phyloP scores from a whole-genome alignment of 495 filamentous ascomycete species.

The Tetracladium marchalianum region DNA sequence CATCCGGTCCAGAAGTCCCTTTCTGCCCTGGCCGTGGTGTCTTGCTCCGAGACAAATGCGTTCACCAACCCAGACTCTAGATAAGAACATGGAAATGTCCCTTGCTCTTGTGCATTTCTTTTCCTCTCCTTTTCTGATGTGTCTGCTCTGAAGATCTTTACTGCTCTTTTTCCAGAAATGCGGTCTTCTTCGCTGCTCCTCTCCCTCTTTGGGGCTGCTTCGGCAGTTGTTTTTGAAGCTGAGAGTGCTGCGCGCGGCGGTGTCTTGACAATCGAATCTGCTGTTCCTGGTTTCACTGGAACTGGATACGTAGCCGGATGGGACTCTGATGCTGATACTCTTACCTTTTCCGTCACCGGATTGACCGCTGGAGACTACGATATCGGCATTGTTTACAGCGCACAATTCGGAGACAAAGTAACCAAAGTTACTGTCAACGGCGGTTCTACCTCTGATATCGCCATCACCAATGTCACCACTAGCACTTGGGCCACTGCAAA shows the following conservation, averaged over 20 bases:
- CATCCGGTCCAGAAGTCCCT: too few species aligned
- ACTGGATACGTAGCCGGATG: slow-evolving; percentile 1
- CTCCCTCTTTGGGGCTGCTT: neutral
- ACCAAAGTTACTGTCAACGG: slow-evolving; percentile 3
- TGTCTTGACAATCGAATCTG: neutral
- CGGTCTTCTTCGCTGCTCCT: neutral
- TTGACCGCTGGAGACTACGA: slow-evolving; percentile 2
- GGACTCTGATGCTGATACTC: neutral
- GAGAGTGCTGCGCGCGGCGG: neutral
- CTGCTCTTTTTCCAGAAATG: neutral
- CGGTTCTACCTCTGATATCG: neutral
- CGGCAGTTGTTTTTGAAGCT: slow-evolving; percentile 1
- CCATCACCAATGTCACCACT: slow-evolving; percentile 1
- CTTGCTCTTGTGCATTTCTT: too few species aligned
- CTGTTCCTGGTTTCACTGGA: slow-evolving; percentile 1
- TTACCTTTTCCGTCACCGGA: slow-evolving; percentile 1
- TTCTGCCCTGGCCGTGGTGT: too few species aligned
- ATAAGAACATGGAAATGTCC: too few species aligned
- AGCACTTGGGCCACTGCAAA: neutral
- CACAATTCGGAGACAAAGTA: slow-evolving; percentile 1
- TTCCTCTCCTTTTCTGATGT: too few species aligned
- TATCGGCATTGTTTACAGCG: slow-evolving; percentile 1
- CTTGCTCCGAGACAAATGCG: too few species aligned
- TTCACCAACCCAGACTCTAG: too few species aligned
- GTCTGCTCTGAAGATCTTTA: too few species aligned